Percentiles rank a stretch among this genome's conserved stretches.
These are phyloP conservation scores for Talaromyces borbonicus DNA, from an alignment of 495 filamentous ascomycete genomes.

Conservation along the genomic window DNA sequence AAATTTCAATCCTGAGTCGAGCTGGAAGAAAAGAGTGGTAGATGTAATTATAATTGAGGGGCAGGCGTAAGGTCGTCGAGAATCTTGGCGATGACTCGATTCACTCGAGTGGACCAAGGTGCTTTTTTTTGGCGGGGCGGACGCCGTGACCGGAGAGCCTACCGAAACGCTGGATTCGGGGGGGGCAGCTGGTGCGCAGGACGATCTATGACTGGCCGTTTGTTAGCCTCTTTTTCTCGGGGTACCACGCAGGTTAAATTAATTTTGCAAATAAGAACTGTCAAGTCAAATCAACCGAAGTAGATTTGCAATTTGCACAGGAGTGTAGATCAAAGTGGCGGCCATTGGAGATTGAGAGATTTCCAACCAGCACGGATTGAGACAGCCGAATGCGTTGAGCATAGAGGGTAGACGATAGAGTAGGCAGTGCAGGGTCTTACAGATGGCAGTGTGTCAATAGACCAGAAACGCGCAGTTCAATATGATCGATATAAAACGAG, in stretches of 20 bases:
- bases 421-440: too few relatives aligned
- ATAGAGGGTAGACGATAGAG: too few relatives aligned
- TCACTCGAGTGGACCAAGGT: conserved; percentile 1
- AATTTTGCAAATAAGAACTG: conserved; percentile 6
- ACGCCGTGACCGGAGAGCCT: conserved; percentile 8
- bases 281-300: conserved; percentile 1
- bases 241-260: not conserved
- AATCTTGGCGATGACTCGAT: conserved; percentile 3
- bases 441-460: too few relatives aligned
- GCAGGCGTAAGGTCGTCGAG: not conserved
- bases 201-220: conserved; percentile 1
- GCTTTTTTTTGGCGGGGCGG: conserved; percentile 7
- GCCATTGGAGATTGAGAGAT: too few relatives aligned
- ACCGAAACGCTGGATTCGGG: not conserved
- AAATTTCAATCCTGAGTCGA: conserved; percentile 1
- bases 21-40: not conserved
- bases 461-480: too few relatives aligned
- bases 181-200: not conserved
- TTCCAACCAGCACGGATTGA: too few relatives aligned
- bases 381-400: too few relatives aligned
- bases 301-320: conserved; percentile 9
- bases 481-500: too few relatives aligned
- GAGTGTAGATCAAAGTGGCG: conserved; percentile 3
- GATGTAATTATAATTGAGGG: conserved; percentile 23
- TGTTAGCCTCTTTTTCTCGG: not conserved